Conservation (phyloP, 2,329 filamentous ascomycete species). For the Didymella pomorum region DNA sequence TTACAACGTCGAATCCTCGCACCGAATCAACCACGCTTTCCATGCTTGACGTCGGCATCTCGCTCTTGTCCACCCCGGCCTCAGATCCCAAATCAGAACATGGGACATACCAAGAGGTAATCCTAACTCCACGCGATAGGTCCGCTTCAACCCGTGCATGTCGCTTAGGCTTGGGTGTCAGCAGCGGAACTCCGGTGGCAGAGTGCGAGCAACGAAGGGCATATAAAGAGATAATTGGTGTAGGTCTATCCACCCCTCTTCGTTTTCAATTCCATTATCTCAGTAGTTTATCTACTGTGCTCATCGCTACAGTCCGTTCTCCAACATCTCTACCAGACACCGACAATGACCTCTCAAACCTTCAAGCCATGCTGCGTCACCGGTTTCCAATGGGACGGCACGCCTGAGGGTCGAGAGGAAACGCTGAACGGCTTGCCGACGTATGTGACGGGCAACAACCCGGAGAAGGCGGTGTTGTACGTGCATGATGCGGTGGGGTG, state of each 20-base stretch:
- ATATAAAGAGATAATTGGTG: not conserved
- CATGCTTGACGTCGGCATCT: not conserved
- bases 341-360: not conserved
- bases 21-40: not conserved
- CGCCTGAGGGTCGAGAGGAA: conserved; percentile 43
- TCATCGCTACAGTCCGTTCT: too few relatives aligned
- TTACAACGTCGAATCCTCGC: not conserved
- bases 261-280: too few relatives aligned
- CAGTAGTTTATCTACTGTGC: too few relatives aligned
- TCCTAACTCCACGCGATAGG: not conserved
- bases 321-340: too few relatives aligned
- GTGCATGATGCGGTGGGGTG: conserved; percentile 55
- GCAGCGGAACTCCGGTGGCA: not conserved
- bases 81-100: too few relatives aligned
- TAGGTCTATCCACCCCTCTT: too few relatives aligned
- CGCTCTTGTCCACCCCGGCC: not conserved
- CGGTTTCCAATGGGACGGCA: conserved; percentile 48
- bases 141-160: not conserved
- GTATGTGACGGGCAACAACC: conserved; percentile 51
- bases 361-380: conserved; percentile 37
- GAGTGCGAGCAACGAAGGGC: not conserved
- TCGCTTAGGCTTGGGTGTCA: not conserved
- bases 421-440: conserved; percentile 46
- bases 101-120: not conserved
- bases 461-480: conserved; percentile 50